phyloP scores from a whole-genome alignment of 2,329 filamentous ascomycete species.

The Celoporthe dispersa region DNA sequence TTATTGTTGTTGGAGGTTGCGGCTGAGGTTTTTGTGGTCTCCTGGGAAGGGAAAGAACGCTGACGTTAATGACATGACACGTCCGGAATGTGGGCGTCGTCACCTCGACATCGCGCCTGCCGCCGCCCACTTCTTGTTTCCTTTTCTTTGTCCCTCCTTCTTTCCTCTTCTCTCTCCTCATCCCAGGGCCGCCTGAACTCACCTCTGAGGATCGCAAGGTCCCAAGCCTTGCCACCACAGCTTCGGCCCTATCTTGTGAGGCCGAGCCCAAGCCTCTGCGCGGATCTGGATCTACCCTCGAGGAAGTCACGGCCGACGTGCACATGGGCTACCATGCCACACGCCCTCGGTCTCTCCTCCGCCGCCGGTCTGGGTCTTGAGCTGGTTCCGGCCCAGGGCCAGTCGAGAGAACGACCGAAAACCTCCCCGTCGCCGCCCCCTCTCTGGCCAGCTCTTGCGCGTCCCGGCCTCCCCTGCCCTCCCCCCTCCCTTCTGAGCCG shows the following conservation, averaged over 20 bases:
- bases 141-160: background rate
- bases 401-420: no score
- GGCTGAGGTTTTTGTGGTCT: no score
- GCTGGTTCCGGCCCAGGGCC: background rate
- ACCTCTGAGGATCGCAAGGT: background rate
- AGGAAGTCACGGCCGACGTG: background rate
- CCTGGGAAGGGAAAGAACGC: background rate
- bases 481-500: background rate
- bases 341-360: background rate
- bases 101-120: background rate
- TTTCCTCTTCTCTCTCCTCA: background rate
- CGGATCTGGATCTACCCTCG: background rate
- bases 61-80: background rate
- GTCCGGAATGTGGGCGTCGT: constrained; percentile 15
- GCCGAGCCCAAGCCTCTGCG: background rate
- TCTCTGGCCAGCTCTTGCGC: background rate
- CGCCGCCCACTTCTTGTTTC: background rate
- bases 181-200: background rate
- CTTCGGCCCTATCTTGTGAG: background rate
- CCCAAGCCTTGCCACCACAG: background rate
- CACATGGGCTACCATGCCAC: background rate
- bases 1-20: no score
- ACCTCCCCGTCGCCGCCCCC: no score
- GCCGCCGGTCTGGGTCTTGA: background rate
- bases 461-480: background rate